These are phyloP conservation scores for Astrephomene gubernaculifera DNA, from an alignment of 139 green algal genomes.

Conservation along the genomic window DNA sequence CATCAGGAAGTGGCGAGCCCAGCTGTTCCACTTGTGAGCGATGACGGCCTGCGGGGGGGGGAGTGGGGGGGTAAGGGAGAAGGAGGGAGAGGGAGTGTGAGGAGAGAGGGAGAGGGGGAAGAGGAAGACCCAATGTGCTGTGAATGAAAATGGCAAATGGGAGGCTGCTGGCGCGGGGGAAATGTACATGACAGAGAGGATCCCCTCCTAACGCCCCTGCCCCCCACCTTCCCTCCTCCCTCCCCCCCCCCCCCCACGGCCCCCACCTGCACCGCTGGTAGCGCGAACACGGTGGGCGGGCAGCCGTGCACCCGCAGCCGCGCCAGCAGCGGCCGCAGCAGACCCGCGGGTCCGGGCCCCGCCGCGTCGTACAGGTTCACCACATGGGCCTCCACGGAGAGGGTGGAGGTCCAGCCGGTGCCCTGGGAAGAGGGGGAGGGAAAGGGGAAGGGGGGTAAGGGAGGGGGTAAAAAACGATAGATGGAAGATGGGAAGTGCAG, in stretches of 20 bases:
- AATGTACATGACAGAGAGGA: no score
- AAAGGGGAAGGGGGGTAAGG: not conserved
- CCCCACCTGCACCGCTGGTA: constrained; percentile 62
- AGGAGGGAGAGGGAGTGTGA: no score
- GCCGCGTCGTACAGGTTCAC: constrained; percentile 63
- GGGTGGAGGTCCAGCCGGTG: constrained; percentile 42
- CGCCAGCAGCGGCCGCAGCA: constrained; percentile 62
- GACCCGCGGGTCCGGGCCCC: constrained; percentile 47
- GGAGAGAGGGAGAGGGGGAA: no score
- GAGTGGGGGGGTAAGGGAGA: no score
- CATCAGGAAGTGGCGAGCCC: constrained; percentile 58
- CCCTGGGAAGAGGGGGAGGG: not conserved
- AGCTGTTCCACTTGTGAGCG: constrained; percentile 52
- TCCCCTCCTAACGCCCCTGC: not conserved
- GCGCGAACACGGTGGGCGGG: constrained; percentile 61
- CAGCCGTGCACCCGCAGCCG: constrained; percentile 47
- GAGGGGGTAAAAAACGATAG: no score
- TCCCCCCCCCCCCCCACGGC: not conserved
- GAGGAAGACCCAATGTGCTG: no score
- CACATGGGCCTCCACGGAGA: constrained; percentile 61
- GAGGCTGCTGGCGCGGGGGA: not conserved
- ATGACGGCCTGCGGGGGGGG: constrained; percentile 46
- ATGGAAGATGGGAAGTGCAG: no score
- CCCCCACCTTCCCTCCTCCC: not conserved
- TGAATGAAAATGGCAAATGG: not conserved